phyloP scores from a whole-genome alignment of 805 yeast species.

The Wickerhamomyces chaumierensis region DNA sequence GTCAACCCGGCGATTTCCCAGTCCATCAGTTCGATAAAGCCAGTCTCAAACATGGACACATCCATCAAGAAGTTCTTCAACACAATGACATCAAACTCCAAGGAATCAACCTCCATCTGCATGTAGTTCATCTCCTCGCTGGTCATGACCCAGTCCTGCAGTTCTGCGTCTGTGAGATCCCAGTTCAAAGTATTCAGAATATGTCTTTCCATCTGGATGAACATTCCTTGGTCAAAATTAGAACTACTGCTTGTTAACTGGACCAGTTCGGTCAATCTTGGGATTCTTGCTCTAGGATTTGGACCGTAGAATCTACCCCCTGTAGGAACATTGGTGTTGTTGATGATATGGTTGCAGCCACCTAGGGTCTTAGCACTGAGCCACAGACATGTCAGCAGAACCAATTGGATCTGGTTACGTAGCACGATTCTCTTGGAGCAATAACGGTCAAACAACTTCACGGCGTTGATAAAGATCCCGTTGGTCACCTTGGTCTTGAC shows the following conservation, averaged over 20 bases:
- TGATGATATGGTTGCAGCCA: slow-evolving; percentile 58
- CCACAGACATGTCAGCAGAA: slow-evolving; percentile 90
- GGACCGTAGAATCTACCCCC: slow-evolving; percentile 60
- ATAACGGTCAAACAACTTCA: slow-evolving; percentile 79
- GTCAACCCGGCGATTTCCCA: slow-evolving; percentile 16
- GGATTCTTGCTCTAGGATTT: slow-evolving; percentile 65
- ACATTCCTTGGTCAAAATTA: slow-evolving; percentile 48
- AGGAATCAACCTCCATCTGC: slow-evolving; percentile 24
- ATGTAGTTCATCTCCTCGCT: slow-evolving; percentile 32
- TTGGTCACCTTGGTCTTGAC: slow-evolving; percentile 54
- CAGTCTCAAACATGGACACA: slow-evolving; percentile 34
- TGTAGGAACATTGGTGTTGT: slow-evolving; percentile 32
- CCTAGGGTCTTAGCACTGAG: slow-evolving; percentile 79
- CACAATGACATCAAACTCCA: slow-evolving; percentile 22
- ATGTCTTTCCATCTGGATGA: slow-evolving; percentile 82
- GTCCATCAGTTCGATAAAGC: slow-evolving; percentile 28
- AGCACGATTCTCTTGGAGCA: slow-evolving; percentile 79
- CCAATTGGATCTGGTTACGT: slow-evolving; percentile 79
- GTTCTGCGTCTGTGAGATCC: slow-evolving; percentile 58
- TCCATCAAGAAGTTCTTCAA: slow-evolving; percentile 41
- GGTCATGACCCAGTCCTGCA: slow-evolving; percentile 34
- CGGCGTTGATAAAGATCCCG: slow-evolving; percentile 55
- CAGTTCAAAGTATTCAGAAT: slow-evolving; percentile 62
- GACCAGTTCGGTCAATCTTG: slow-evolving; percentile 61
- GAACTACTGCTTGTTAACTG: slow-evolving; percentile 44